Conservation (phyloP, 768 basidiomycete genomes). For the Serendipita indica region DNA sequence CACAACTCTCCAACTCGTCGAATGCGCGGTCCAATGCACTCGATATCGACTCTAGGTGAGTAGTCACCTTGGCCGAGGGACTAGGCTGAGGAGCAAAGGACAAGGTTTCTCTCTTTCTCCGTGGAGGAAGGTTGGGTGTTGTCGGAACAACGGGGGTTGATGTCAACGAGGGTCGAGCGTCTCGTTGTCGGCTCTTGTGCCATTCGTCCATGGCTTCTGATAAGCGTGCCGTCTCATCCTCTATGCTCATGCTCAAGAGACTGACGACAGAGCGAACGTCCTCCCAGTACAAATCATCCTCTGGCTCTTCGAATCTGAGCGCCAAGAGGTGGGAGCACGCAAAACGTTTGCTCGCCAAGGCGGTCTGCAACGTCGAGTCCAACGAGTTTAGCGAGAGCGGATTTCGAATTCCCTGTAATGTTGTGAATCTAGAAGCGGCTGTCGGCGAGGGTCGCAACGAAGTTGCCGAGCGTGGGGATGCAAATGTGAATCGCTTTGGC, state of each 20-base stretch:
- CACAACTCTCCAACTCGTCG: conserved; percentile 48
- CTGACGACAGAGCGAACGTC: conserved; percentile 63
- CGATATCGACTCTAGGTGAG: conserved; percentile 57
- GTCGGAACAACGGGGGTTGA: conserved; percentile 1
- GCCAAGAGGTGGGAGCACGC: conserved; percentile 69
- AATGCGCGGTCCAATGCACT: conserved; percentile 57
- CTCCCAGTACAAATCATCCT: conserved; percentile 72
- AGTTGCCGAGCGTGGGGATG: conserved; percentile 12
- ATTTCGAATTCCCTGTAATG: conserved; percentile 43
- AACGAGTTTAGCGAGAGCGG: conserved; percentile 53
- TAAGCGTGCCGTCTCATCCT: conserved; percentile 48
- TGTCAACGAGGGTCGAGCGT: conserved; percentile 11
- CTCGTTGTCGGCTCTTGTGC: conserved; percentile 16
- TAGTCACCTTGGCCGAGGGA: conserved; percentile 51
- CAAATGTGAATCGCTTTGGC: conserved; percentile 18
- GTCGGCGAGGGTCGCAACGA: conserved; percentile 28
- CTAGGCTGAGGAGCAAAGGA: conserved; percentile 67
- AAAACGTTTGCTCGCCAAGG: conserved; percentile 57
- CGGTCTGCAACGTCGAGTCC: conserved; percentile 44
- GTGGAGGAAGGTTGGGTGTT: background rate
- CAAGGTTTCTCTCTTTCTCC: background rate
- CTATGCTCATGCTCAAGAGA: conserved; percentile 49
- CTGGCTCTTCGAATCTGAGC: conserved; percentile 52
- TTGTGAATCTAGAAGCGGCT: conserved; percentile 32
- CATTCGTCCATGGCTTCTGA: conserved; percentile 39